Percentiles rank a stretch among this genome's conserved stretches.
Conservation (phyloP, 2,329 filamentous ascomycete genomes). For the Apiospora marii region DNA sequence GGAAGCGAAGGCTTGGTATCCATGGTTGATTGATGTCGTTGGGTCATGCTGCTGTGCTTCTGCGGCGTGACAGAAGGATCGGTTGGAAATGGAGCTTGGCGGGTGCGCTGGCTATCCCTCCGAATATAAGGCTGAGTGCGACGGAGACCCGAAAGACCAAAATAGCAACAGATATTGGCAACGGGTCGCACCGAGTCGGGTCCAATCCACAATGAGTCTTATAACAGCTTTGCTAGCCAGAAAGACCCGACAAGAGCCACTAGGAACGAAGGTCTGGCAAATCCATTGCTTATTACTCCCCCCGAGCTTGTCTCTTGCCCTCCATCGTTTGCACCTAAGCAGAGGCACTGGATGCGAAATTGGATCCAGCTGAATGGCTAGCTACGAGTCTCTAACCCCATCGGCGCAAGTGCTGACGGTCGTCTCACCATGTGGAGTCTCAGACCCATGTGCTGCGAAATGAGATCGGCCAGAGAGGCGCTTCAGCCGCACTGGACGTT, state of each 20-base stretch:
- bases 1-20: constrained; percentile 28
- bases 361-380: constrained; percentile 24
- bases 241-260: neutral
- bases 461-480: constrained; percentile 11
- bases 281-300: neutral
- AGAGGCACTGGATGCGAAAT: neutral
- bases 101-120: neutral
- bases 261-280: neutral
- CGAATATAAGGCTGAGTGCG: neutral
- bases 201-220: neutral
- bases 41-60: neutral
- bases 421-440: neutral
- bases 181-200: neutral
- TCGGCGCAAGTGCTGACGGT: constrained; percentile 30
- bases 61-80: neutral
- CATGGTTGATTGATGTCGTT: neutral
- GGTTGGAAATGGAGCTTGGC: neutral
- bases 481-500: constrained; percentile 30
- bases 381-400: neutral
- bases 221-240: neutral
- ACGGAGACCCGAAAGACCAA: neutral
- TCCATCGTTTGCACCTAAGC: neutral
- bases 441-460: constrained; percentile 23
- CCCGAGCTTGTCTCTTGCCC: neutral
- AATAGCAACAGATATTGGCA: neutral